Conservation (phyloP, 495 filamentous ascomycete genomes). For the Tuber calosporum region DNA sequence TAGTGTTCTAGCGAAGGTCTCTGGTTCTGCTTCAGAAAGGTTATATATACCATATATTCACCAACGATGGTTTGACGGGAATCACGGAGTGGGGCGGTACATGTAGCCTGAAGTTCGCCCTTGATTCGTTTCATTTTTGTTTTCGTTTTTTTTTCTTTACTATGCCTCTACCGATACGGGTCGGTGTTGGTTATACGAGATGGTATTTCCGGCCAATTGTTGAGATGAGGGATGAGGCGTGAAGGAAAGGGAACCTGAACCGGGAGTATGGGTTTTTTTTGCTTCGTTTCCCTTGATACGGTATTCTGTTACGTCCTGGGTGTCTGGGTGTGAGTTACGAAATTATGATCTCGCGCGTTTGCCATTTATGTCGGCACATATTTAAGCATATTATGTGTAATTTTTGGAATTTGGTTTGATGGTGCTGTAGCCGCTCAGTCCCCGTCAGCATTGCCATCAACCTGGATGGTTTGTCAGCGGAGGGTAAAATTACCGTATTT, state of each 20-base stretch:
- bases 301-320: neutral
- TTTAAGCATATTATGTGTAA: constrained; percentile 5
- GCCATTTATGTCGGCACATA: neutral
- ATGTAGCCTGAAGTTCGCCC: neutral
- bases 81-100: neutral
- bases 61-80: neutral
- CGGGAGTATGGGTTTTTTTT: neutral
- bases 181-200: neutral
- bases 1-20: neutral
- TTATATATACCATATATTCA: neutral
- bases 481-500: neutral
- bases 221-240: neutral
- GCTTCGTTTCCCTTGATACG: neutral
- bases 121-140: neutral
- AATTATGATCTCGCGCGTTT: neutral
- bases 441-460: neutral
- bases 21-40: neutral
- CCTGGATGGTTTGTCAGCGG: neutral
- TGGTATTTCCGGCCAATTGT: neutral
- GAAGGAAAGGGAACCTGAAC: neutral
- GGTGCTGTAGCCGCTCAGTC: neutral
- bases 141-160: neutral
- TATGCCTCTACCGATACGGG: neutral
- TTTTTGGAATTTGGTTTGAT: neutral
- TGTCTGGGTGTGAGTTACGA: neutral